Evolutionary conservation across 495 filamentous ascomycete genomes (phyloP).

Genomic region (Penicillium antarcticum): DNA sequence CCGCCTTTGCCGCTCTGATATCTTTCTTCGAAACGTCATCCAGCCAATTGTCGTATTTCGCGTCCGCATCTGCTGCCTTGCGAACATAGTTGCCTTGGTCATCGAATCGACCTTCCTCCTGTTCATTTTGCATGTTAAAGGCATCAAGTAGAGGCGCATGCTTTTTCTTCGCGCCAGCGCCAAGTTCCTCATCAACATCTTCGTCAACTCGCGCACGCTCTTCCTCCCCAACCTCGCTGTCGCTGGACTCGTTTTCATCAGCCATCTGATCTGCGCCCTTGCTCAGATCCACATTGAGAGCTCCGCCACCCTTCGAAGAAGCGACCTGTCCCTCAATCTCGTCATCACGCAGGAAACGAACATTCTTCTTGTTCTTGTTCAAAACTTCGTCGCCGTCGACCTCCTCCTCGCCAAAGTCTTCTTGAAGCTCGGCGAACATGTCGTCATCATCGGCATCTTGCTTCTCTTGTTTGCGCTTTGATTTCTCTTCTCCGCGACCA

Average conservation of each 20-base stretch:
- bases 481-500: conserved; percentile 58
- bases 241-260: conserved; percentile 50
- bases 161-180: conserved; percentile 84
- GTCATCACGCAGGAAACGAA: conserved; percentile 69
- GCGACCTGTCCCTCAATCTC: conserved; percentile 87
- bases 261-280: conserved; percentile 38
- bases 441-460: conserved; percentile 60
- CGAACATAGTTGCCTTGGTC: conserved; percentile 85
- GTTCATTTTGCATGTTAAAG: conserved; percentile 88
- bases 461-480: conserved; percentile 47
- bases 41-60: conserved; percentile 87
- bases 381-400: conserved; percentile 42
- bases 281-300: conserved; percentile 57
- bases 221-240: conserved; percentile 70
- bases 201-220: conserved; percentile 65
- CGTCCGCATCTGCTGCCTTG: conserved; percentile 86
- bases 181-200: conserved; percentile 81
- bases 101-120: conserved; percentile 92
- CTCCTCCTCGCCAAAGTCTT: conserved; percentile 55
- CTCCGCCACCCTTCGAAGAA: conserved; percentile 67
- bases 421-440: conserved; percentile 83
- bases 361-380: conserved; percentile 71
- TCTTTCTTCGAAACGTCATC: conserved; percentile 91
- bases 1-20: conserved; percentile 81
- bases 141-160: conserved; percentile 95